Evolutionary conservation across 208 protist species (phyloP).

Genomic region (Sergeia podlipaevii): DNA sequence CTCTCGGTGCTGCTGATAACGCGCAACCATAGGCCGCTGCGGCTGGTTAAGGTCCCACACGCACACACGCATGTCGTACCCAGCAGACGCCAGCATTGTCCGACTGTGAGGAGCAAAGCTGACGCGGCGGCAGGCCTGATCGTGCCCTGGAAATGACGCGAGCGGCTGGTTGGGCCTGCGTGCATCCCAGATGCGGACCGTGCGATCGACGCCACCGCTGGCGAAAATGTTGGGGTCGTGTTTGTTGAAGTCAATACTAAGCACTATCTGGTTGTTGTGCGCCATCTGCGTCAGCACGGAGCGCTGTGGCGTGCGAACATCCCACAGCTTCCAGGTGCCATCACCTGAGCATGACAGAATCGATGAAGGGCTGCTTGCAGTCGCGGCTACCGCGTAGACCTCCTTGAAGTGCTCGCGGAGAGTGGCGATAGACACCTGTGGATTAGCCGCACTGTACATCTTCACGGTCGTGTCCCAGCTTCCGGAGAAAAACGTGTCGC

Average conservation of each 20-base stretch:
- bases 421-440: constrained; percentile 52
- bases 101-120: constrained; percentile 74
- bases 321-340: constrained; percentile 91
- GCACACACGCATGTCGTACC: constrained; percentile 89
- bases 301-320: constrained; percentile 54
- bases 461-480: constrained; percentile 86
- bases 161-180: constrained; percentile 69
- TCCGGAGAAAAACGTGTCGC: constrained; percentile 71
- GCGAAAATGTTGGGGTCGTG: constrained; percentile 86
- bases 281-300: constrained; percentile 76
- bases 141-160: constrained; percentile 75
- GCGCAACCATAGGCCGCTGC: constrained; percentile 66
- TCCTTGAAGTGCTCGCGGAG: constrained; percentile 88
- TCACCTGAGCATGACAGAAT: constrained; percentile 89
- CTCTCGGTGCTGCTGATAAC: constrained; percentile 88
- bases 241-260: constrained; percentile 91
- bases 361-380: constrained; percentile 61
- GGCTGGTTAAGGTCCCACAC: constrained; percentile 84
- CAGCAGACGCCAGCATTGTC: constrained; percentile 65
- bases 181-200: constrained; percentile 83
- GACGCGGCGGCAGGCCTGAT: constrained; percentile 86
- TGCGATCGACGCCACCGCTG: constrained; percentile 82
- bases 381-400: constrained; percentile 84
- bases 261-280: constrained; percentile 83
- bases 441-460: constrained; percentile 69